Percentiles rank a stretch among this genome's conserved stretches.
phyloP scores from a whole-genome alignment of 108 stramenopile species.

The Aurantiochytrium sp. region DNA sequence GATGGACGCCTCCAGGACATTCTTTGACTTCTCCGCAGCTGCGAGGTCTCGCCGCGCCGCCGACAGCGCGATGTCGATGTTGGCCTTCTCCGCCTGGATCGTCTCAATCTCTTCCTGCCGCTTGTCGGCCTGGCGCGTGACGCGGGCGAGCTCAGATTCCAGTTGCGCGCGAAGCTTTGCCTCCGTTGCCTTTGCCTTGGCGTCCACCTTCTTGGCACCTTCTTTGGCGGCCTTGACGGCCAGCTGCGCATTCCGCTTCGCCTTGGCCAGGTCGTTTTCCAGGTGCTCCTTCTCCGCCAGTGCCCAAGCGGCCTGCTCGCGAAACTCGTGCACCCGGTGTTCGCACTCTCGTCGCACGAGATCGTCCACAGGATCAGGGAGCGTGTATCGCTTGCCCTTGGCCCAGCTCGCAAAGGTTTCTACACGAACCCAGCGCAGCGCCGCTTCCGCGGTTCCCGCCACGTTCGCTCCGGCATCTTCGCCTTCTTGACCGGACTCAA shows the following conservation, averaged over 20 bases:
- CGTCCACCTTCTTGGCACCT: neutral
- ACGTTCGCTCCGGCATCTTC: neutral
- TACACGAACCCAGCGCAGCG: neutral
- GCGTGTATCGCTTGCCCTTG: neutral
- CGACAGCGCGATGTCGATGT: neutral
- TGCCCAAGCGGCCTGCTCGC: slow-evolving; percentile 11
- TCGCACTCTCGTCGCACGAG: neutral
- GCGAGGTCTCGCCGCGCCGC: neutral
- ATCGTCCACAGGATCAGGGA: neutral
- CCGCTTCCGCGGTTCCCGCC: neutral
- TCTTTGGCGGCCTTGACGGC: slow-evolving; percentile 16
- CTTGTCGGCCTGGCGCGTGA: neutral
- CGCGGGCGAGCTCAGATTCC: slow-evolving; percentile 25
- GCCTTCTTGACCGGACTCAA: neutral
- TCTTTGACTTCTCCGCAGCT: neutral
- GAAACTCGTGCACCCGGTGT: neutral
- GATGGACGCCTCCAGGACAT: neutral
- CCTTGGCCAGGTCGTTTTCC: neutral
- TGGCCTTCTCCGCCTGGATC: neutral
- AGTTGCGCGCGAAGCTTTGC: neutral
- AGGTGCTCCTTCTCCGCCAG: neutral
- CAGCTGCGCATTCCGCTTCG: neutral
- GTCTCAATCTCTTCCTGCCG: neutral
- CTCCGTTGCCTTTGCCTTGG: neutral
- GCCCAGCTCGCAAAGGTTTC: neutral